phyloP scores from a whole-genome alignment of 192 early-diverging fungal species.

The Diversispora eburnea region DNA sequence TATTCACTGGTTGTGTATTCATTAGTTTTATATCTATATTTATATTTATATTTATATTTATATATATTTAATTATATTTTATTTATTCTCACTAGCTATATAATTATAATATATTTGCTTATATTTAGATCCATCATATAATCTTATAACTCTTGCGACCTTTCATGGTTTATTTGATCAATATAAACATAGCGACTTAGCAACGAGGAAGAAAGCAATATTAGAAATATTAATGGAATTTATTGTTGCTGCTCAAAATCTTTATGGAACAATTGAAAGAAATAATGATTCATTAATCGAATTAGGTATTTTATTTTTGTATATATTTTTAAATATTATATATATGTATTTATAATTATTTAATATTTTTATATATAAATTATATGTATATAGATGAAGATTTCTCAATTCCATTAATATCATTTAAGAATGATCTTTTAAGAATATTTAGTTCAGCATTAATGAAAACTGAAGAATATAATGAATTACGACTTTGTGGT shows the following conservation, averaged over 20 bases:
- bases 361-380: neutral
- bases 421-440: slow-evolving; percentile 76
- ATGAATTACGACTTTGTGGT: slow-evolving; percentile 64
- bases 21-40: too few species aligned
- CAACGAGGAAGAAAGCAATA: slow-evolving; percentile 58
- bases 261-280: slow-evolving; percentile 55
- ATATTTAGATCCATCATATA: slow-evolving; percentile 58
- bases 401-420: slow-evolving; percentile 57
- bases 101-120: too few species aligned
- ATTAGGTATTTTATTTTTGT: too few species aligned
- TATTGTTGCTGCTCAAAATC: slow-evolving; percentile 57
- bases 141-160: slow-evolving; percentile 53
- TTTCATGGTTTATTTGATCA: slow-evolving; percentile 62
- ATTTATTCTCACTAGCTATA: too few species aligned
- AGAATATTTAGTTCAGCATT: slow-evolving; percentile 66
- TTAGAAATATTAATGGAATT: slow-evolving; percentile 70
- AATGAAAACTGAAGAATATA: slow-evolving; percentile 70
- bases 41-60: too few species aligned
- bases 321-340: neutral
- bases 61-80: too few species aligned
- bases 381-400: slow-evolving; percentile 42
- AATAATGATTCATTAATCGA: too few species aligned
- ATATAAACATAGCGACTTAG: slow-evolving; percentile 52
- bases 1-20: too few species aligned
- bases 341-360: too few species aligned